A percentile compares a stretch with the other conserved stretches of the same genome.
These are phyloP conservation scores for Coniferiporia weirii DNA, from an alignment of 1,284 basidiomycete species.

Conservation along the genomic window DNA sequence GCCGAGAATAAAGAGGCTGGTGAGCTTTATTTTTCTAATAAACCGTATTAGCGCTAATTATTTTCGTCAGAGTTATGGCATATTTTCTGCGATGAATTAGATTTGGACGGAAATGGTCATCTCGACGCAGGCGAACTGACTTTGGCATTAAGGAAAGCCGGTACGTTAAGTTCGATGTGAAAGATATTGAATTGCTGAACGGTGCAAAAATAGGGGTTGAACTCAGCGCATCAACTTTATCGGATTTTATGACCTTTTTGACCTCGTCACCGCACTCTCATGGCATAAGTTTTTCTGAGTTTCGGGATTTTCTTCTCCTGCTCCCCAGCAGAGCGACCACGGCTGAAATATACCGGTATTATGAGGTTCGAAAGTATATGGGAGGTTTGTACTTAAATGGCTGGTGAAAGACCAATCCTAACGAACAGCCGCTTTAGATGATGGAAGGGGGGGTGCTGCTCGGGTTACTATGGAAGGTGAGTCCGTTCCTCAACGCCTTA, in stretches of 20 bases:
- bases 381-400: conserved; percentile 27
- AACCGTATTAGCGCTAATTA: conserved; percentile 15
- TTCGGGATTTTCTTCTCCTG: conserved; percentile 85
- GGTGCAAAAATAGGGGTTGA: conserved; percentile 51
- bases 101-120: conserved; percentile 80
- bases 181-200: not conserved
- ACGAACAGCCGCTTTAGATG: conserved; percentile 34
- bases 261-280: conserved; percentile 62
- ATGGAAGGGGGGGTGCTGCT: conserved; percentile 64
- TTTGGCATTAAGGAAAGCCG: conserved; percentile 66
- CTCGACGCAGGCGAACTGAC: conserved; percentile 71
- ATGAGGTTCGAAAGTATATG: conserved; percentile 71
- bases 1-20: conserved; percentile 74
- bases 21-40: conserved; percentile 30
- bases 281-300: conserved; percentile 79
- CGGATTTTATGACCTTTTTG: conserved; percentile 79
- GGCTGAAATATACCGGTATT: conserved; percentile 83
- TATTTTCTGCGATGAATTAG: conserved; percentile 84
- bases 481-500: conserved; percentile 23
- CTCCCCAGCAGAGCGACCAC: conserved; percentile 78
- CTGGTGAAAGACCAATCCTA: not conserved
- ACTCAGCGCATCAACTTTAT: conserved; percentile 58
- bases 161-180: conserved; percentile 37
- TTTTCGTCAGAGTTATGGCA: conserved; percentile 71
- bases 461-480: conserved; percentile 85